phyloP scores from a whole-genome alignment of 345 rosid species.

The Limnanthes douglasii region DNA sequence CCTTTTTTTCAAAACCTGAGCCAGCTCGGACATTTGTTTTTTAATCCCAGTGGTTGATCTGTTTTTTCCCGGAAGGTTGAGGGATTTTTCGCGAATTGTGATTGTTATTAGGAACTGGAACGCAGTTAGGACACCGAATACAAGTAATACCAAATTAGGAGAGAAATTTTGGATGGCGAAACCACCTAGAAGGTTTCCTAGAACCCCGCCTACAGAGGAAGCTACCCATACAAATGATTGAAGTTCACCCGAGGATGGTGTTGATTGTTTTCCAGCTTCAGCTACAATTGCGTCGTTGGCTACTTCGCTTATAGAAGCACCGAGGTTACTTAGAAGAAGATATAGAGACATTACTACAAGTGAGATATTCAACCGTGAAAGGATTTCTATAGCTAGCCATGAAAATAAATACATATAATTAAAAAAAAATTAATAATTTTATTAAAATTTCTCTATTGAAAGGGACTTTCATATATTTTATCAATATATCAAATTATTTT shows the following conservation, averaged over 20 bases:
- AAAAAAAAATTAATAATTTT: too few species aligned
- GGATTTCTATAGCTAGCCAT: constrained; percentile 55
- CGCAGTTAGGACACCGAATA: constrained; percentile 32
- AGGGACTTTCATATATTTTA: too few species aligned
- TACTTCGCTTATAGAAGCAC: constrained; percentile 79
- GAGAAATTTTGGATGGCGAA: constrained; percentile 29
- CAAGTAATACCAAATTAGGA: constrained; percentile 38
- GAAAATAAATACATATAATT: too few species aligned
- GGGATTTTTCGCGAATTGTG: constrained; percentile 33
- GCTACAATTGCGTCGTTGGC: constrained; percentile 86
- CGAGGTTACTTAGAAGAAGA: constrained; percentile 63
- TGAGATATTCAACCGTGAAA: constrained; percentile 46
- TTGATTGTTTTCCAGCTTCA: constrained; percentile 62
- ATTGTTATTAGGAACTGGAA: constrained; percentile 42
- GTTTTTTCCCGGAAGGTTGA: constrained; percentile 46
- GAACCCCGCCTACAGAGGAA: constrained; percentile 64
- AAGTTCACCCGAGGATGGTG: constrained; percentile 27
- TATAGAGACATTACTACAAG: constrained; percentile 28
- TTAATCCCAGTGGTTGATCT: too few species aligned
- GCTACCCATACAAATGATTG: constrained; percentile 89
- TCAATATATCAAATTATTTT: too few species aligned
- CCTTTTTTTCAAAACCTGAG: constrained; percentile 25
- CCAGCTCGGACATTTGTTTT: constrained; percentile 6
- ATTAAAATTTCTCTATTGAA: too few species aligned
- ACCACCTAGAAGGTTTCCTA: constrained; percentile 78